Evolutionary conservation across 495 filamentous ascomycete species (phyloP).

Genomic region (Aspergillus conjunctus): DNA sequence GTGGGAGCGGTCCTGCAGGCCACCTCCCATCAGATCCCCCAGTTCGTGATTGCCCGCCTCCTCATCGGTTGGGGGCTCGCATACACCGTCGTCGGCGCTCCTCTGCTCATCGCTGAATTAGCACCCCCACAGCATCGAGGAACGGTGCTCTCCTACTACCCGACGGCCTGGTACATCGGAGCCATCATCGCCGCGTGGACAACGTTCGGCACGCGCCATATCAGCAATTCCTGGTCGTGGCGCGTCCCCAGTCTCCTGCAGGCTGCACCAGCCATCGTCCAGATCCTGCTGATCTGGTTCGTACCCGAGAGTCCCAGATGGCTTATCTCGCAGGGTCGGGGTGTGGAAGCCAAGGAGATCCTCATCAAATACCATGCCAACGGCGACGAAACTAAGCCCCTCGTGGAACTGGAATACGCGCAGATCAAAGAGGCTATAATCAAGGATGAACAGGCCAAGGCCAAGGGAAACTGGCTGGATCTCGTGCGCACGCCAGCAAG

Average conservation of each 20-base stretch:
- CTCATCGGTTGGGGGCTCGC: slow-evolving; percentile 8
- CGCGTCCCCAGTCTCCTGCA: slow-evolving; percentile 9
- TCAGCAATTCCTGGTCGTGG: slow-evolving; percentile 10
- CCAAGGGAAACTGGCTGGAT: slow-evolving; percentile 9
- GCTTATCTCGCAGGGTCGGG: slow-evolving; percentile 8
- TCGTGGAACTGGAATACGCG: slow-evolving; percentile 6
- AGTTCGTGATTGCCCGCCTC: slow-evolving; percentile 8
- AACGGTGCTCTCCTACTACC: slow-evolving; percentile 6
- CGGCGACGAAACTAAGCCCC: not conserved
- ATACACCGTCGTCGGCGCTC: slow-evolving; percentile 5
- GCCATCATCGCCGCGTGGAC: slow-evolving; percentile 11
- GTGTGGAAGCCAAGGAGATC: slow-evolving; percentile 2
- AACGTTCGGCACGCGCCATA: slow-evolving; percentile 5
- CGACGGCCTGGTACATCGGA: slow-evolving; percentile 9
- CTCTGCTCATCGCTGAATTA: slow-evolving; percentile 7
- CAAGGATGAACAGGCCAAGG: slow-evolving; percentile 3
- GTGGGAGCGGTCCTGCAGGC: slow-evolving; percentile 7
- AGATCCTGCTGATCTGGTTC: slow-evolving; percentile 9
- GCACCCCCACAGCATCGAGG: slow-evolving; percentile 5
- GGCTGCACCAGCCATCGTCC: slow-evolving; percentile 5
- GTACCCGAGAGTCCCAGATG: slow-evolving; percentile 12
- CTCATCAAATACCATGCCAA: slow-evolving; percentile 10
- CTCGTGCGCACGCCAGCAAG: not conserved
- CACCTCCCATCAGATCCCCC: slow-evolving; percentile 4
- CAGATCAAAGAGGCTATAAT: slow-evolving; percentile 11